Base-by-base conservation (phyloP, 495 filamentous ascomycete genomes). In the Aspergillus carlsbadensis region DNA sequence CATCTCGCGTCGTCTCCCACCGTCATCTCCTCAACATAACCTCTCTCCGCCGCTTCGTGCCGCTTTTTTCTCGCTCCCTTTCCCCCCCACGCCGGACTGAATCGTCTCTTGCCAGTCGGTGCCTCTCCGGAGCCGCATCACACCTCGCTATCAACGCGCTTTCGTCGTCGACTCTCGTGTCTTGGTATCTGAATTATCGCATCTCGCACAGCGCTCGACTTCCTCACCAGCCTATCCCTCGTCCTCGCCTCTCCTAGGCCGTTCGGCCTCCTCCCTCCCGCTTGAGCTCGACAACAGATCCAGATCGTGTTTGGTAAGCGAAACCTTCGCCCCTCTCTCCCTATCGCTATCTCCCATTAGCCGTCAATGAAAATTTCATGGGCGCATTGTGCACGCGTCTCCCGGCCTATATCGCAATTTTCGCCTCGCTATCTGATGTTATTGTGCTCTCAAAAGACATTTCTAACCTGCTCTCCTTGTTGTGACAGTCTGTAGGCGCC, bases 401-500 rank as follows among this genome's bases (percentile, higher is more conserved):
- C 33, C 37, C 24, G 26, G 39, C 37, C 18, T 43, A 33, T 55
- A 29, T 44, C 15, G 8, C 44, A 53, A 14, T 45, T 33, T 56
- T 37, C 20, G 29, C 29, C 42, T 24, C 36, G 18, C 14, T 52
- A 47, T 6, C 31, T 36, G 13, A 11, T n/a, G 10, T 35, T 43
- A 36, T n/a, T 43, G 6, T 34, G 1, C 39, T 22, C 49, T 13
- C 15, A 20, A 54, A 18, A 15, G 15, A 10, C 24, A 24, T 40
- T 58, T 35, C 48, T 59, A 48, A 61, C 52, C 42, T 48, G 14
- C 29, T 52, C 47, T 52, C 24, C 33, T 50, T 49, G 49, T 53
- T 24, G 40, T 64, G 47, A 59, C 58, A 77, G 73, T 63, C 60
- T 53, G 71, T 74, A 73, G 58, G 49, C 64, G 64, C 70, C 71